Conservation (phyloP, 331 rosid species). For the Quercus tomentella region DNA sequence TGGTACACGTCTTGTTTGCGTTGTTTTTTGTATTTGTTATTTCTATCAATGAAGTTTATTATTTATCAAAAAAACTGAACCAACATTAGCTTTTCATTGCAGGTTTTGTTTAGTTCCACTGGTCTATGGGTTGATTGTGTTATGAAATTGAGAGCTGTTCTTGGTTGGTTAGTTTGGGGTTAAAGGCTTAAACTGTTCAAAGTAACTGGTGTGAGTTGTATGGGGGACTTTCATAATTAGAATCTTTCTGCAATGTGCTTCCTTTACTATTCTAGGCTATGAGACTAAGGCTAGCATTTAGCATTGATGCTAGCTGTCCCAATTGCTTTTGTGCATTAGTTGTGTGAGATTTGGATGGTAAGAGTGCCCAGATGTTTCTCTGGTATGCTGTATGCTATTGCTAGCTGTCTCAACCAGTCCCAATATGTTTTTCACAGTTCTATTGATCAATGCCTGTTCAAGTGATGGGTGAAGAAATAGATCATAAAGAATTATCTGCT, state of each 20-base stretch:
- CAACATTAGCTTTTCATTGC: neutral
- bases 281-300: neutral
- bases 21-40: no score
- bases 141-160: conserved; percentile 11
- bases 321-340: conserved; percentile 11
- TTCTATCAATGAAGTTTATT: no score
- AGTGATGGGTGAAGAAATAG: conserved; percentile 15
- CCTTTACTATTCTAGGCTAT: neutral
- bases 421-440: conserved; percentile 7
- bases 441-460: conserved; percentile 9
- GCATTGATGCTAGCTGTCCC: conserved; percentile 20
- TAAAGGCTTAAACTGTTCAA: conserved; percentile 1
- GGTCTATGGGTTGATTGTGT: conserved; percentile 15
- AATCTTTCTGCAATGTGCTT: neutral
- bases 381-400: conserved; percentile 14
- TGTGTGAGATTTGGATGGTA: conserved; percentile 18
- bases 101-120: conserved; percentile 16
- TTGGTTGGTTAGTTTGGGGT: neutral
- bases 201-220: neutral
- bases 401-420: neutral
- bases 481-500: conserved; percentile 5
- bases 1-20: no score
- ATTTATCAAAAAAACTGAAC: neutral
- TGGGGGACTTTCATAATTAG: neutral
- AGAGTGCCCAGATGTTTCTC: conserved; percentile 14